Percentiles rank a stretch among this genome's conserved stretches.
These are phyloP conservation scores for Mariannaea sp. DNA, from an alignment of 2,329 filamentous ascomycete genomes.

Conservation along the genomic window DNA sequence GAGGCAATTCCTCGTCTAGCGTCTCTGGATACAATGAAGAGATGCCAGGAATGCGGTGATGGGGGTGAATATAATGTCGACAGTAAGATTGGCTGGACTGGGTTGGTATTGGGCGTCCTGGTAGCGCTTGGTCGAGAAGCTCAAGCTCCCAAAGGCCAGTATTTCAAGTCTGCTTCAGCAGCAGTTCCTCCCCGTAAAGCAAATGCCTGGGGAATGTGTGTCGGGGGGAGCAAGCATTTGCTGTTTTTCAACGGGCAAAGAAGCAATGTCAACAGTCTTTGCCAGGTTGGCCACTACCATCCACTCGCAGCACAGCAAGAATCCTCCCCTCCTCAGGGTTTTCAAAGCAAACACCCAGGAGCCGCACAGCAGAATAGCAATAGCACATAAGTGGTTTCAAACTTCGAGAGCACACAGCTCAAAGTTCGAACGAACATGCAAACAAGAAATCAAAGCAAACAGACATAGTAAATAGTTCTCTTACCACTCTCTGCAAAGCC, in stretches of 20 bases:
- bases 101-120: no score
- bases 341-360: conserved; percentile 2
- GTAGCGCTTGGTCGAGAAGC: no score
- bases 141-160: no score
- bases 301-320: no score
- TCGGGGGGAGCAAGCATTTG: not conserved
- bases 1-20: not conserved
- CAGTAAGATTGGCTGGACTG: no score
- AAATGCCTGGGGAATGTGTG: no score
- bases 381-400: no score
- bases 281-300: not conserved
- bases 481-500: conserved; percentile 48
- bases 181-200: no score
- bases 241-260: not conserved
- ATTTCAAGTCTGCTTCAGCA: no score
- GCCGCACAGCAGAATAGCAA: not conserved
- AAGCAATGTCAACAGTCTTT: not conserved
- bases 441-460: not conserved
- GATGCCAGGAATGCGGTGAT: not conserved
- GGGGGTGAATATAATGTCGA: not conserved
- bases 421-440: no score
- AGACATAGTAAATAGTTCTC: conserved; percentile 25
- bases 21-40: not conserved
- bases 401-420: no score
- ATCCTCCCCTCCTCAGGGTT: no score